Evolutionary conservation across 768 basidiomycete genomes (phyloP).

Genomic region (Lyophyllum shimeji): DNA sequence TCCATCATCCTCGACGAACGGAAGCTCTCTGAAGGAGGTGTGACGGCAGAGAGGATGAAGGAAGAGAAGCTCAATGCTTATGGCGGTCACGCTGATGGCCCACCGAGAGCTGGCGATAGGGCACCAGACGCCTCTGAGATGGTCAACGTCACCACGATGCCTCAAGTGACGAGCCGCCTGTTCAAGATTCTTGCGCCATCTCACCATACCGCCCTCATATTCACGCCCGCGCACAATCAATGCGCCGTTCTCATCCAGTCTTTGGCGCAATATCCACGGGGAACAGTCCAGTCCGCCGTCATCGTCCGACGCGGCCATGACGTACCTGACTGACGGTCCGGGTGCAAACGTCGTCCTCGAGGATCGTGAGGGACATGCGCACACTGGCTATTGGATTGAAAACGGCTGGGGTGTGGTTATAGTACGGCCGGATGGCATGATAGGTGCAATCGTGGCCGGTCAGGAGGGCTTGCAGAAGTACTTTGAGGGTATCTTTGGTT

Average conservation of each 20-base stretch:
- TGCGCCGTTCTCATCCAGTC: constrained; percentile 7
- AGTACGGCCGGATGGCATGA: constrained; percentile 30
- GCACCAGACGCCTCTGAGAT: constrained; percentile 41
- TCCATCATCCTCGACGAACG: constrained; percentile 35
- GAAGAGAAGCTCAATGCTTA: constrained; percentile 23
- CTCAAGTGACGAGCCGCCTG: constrained; percentile 13
- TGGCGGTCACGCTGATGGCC: constrained; percentile 19
- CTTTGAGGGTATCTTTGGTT: neutral
- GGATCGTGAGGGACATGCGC: constrained; percentile 26
- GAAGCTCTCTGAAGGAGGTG: neutral
- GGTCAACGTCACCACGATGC: neutral
- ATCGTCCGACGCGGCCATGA: constrained; percentile 8
- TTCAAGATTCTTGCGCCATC: constrained; percentile 27
- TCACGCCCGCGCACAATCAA: constrained; percentile 19
- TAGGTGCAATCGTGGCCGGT: constrained; percentile 21
- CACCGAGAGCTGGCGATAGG: constrained; percentile 40
- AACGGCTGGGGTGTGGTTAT: constrained; percentile 54
- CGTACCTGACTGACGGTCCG: neutral
- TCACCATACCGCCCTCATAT: constrained; percentile 34
- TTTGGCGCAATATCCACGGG: constrained; percentile 7
- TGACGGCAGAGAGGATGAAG: neutral
- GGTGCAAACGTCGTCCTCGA: constrained; percentile 17
- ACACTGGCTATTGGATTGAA: constrained; percentile 30
- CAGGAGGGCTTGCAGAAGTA: constrained; percentile 10
- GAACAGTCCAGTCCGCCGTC: constrained; percentile 16